These are phyloP conservation scores for Ambispora gerdemannii DNA, from an alignment of 192 early-diverging fungal species.

Conservation along the genomic window DNA sequence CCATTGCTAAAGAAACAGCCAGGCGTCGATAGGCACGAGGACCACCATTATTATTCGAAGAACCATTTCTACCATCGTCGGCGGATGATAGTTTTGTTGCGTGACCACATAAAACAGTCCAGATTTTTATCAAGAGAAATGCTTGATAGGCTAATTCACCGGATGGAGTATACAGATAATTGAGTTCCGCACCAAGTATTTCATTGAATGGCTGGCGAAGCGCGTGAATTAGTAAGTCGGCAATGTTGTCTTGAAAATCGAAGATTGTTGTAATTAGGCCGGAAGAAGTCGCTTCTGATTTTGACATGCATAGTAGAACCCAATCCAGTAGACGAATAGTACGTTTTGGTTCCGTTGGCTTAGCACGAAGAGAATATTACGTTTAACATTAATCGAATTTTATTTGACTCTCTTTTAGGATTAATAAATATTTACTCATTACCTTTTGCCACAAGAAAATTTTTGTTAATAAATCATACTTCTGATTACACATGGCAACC, in stretches of 20 bases:
- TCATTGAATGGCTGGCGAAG: conserved; percentile 37
- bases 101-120: conserved; percentile 37
- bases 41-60: background rate
- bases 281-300: conserved; percentile 8
- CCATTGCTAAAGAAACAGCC: conserved; percentile 14
- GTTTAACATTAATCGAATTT: no score
- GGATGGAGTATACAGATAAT: conserved; percentile 38
- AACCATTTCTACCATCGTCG: background rate
- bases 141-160: conserved; percentile 40
- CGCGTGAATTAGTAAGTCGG: conserved; percentile 36
- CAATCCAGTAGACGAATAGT: conserved; percentile 44
- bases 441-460: conserved; percentile 38
- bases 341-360: conserved; percentile 39
- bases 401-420: background rate
- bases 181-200: conserved; percentile 32
- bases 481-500: conserved; percentile 35
- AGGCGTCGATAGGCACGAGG: conserved; percentile 18
- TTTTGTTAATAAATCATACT: conserved; percentile 25
- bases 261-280: conserved; percentile 31
- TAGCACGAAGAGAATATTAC: no score
- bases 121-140: conserved; percentile 42
- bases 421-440: background rate
- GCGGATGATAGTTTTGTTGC: background rate
- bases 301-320: conserved; percentile 39
- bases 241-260: conserved; percentile 36